Conservation (phyloP, 2,329 filamentous ascomycete species). For the Sarocladiaceae sp. region DNA sequence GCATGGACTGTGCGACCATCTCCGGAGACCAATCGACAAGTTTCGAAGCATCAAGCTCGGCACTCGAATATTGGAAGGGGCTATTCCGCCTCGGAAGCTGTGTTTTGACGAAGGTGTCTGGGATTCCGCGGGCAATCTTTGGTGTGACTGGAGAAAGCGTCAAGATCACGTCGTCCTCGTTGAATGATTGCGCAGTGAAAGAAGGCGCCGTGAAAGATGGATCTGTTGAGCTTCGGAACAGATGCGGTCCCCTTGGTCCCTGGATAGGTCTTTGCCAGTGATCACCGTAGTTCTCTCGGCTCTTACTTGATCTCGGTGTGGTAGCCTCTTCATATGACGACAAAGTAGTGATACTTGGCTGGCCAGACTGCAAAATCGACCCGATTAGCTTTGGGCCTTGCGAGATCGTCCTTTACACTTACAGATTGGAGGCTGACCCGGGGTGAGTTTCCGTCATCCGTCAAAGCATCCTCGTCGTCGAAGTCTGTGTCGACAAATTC, state of each 20-base stretch:
- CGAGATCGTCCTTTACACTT: slow-evolving; percentile 28
- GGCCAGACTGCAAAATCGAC: slow-evolving; percentile 45
- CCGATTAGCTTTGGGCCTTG: not conserved
- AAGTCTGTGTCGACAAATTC: slow-evolving; percentile 74
- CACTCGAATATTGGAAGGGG: slow-evolving; percentile 50
- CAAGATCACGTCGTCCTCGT: slow-evolving; percentile 47
- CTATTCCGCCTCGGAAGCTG: slow-evolving; percentile 33
- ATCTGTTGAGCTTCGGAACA: slow-evolving; percentile 66
- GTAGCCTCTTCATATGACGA: slow-evolving; percentile 80
- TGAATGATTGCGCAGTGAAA: slow-evolving; percentile 1
- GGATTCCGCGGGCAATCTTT: slow-evolving; percentile 41
- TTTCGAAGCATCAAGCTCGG: slow-evolving; percentile 50
- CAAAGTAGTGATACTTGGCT: slow-evolving; percentile 76
- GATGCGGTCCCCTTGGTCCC: slow-evolving; percentile 78
- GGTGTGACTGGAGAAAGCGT: slow-evolving; percentile 70
- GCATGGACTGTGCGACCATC: slow-evolving; percentile 83
- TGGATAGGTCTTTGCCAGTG: slow-evolving; percentile 60
- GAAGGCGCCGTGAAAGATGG: slow-evolving; percentile 16
- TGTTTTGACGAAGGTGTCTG: slow-evolving; percentile 19
- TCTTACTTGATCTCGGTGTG: slow-evolving; percentile 64
- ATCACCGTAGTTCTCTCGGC: slow-evolving; percentile 55
- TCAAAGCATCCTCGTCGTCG: slow-evolving; percentile 56
- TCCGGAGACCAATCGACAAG: slow-evolving; percentile 65
- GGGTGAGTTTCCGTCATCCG: slow-evolving; percentile 60
- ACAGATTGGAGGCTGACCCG: slow-evolving; percentile 67